phyloP scores from a whole-genome alignment of 768 basidiomycete species.

The Arthromyces matolae region DNA sequence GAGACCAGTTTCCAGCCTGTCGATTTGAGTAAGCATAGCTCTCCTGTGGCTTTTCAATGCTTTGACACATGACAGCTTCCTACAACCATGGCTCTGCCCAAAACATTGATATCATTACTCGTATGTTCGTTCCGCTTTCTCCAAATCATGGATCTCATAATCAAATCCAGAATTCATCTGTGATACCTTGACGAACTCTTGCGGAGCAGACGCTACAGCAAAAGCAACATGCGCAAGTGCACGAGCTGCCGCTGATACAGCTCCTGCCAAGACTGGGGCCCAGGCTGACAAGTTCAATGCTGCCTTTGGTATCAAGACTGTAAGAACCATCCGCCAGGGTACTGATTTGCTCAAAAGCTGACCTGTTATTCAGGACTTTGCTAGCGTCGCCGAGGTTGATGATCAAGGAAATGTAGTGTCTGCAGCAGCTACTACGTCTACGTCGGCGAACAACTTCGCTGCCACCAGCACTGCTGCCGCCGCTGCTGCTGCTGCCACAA shows the following conservation, averaged over 20 bases:
- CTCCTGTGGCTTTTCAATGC: not conserved
- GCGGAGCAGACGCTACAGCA: slow-evolving; percentile 51
- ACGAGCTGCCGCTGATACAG: slow-evolving; percentile 38
- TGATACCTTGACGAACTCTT: slow-evolving; percentile 49
- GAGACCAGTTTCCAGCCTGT: slow-evolving; percentile 54
- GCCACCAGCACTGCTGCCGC: slow-evolving; percentile 15
- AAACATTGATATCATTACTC: slow-evolving; percentile 55
- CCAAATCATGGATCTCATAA: not conserved
- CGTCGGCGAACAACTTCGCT: not conserved
- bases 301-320: slow-evolving; percentile 50
- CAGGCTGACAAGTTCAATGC: slow-evolving; percentile 65
- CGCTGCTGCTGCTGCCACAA: slow-evolving; percentile 6
- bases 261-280: slow-evolving; percentile 40
- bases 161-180: slow-evolving; percentile 42
- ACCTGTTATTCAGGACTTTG: slow-evolving; percentile 38
- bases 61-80: slow-evolving; percentile 32
- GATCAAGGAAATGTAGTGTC: slow-evolving; percentile 40
- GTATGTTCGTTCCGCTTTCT: slow-evolving; percentile 21
- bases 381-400: slow-evolving; percentile 36
- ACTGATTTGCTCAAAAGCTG: not conserved
- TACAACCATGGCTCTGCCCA: slow-evolving; percentile 61
- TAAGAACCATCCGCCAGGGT: slow-evolving; percentile 19
- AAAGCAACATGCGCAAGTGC: slow-evolving; percentile 45
- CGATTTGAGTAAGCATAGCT: slow-evolving; percentile 35
- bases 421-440: slow-evolving; percentile 13